Conservation (phyloP, 768 basidiomycete species). For the Leccinum aurantiacum region DNA sequence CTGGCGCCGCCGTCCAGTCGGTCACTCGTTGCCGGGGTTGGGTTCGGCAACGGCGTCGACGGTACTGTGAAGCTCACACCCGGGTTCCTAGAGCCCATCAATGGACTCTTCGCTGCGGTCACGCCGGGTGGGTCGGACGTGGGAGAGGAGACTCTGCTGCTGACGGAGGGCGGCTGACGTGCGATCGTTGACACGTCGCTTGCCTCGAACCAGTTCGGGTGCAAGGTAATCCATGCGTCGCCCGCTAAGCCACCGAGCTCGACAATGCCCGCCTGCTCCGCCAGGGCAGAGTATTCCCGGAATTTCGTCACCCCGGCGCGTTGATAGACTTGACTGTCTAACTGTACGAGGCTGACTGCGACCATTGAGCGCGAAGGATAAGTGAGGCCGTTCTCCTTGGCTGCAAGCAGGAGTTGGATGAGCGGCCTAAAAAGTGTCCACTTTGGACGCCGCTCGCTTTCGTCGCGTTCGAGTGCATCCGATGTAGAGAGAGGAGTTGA, state of each 20-base stretch:
- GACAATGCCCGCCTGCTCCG: constrained; percentile 28
- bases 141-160: constrained; percentile 13
- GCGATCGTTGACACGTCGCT: constrained; percentile 1
- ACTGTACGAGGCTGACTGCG: constrained; percentile 33
- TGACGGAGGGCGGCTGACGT: background rate
- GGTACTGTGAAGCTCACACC: background rate
- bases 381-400: constrained; percentile 29
- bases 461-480: constrained; percentile 4
- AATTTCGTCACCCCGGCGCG: constrained; percentile 30
- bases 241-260: constrained; percentile 19
- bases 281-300: constrained; percentile 28
- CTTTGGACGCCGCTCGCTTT: constrained; percentile 9
- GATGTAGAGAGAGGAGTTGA: constrained; percentile 7
- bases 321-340: constrained; percentile 27
- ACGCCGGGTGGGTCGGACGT: constrained; percentile 11
- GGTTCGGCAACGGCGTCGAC: background rate
- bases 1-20: background rate
- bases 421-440: constrained; percentile 34
- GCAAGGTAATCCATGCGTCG: constrained; percentile 30
- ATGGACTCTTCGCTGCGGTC: constrained; percentile 1
- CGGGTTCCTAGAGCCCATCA: constrained; percentile 9
- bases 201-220: constrained; percentile 22
- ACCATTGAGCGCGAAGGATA: constrained; percentile 42
- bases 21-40: background rate
- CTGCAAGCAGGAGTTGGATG: constrained; percentile 22